Percentiles rank a stretch among this genome's conserved stretches.
Conservation (phyloP, 768 basidiomycete species). For the Boletus subcaerulescens region DNA sequence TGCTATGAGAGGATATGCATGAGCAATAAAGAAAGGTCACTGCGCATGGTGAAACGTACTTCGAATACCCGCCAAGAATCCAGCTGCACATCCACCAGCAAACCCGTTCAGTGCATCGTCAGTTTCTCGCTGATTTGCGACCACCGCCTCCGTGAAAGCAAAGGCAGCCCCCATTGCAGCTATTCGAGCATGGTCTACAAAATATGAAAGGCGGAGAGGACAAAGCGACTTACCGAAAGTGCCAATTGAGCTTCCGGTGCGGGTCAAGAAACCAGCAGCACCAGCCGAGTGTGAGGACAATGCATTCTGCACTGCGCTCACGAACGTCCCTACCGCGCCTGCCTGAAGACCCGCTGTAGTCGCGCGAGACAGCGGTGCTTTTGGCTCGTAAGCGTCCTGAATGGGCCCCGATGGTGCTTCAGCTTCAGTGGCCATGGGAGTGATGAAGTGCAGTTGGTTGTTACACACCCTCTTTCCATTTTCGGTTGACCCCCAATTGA, state of each 20-base stretch:
- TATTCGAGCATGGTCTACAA: conserved; percentile 30
- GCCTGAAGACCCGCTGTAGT: conserved; percentile 60
- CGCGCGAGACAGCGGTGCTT: conserved; percentile 54
- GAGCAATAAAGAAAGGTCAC: conserved; percentile 6
- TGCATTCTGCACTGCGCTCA: conserved; percentile 78
- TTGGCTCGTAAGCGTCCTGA: conserved; percentile 42
- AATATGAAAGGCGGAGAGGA: background rate
- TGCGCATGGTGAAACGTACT: conserved; percentile 40
- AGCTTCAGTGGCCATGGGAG: conserved; percentile 22
- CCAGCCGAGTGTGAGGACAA: conserved; percentile 73
- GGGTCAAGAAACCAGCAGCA: conserved; percentile 81
- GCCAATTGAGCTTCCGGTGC: conserved; percentile 87
- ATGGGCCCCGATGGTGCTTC: conserved; percentile 9
- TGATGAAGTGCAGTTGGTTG: conserved; percentile 5
- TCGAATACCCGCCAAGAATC: conserved; percentile 85
- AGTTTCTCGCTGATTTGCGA: conserved; percentile 76
- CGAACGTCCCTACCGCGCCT: conserved; percentile 62
- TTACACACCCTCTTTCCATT: conserved; percentile 18
- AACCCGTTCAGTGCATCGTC: conserved; percentile 83
- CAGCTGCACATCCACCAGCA: conserved; percentile 88
- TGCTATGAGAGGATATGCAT: conserved; percentile 41
- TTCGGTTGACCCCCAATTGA: conserved; percentile 6
- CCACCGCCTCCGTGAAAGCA: conserved; percentile 73
- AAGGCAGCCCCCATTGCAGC: conserved; percentile 90
- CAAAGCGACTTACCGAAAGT: conserved; percentile 69